These are phyloP conservation scores for Durio zibethinus DNA, from an alignment of 345 rosid genomes.

Conservation along the genomic window DNA sequence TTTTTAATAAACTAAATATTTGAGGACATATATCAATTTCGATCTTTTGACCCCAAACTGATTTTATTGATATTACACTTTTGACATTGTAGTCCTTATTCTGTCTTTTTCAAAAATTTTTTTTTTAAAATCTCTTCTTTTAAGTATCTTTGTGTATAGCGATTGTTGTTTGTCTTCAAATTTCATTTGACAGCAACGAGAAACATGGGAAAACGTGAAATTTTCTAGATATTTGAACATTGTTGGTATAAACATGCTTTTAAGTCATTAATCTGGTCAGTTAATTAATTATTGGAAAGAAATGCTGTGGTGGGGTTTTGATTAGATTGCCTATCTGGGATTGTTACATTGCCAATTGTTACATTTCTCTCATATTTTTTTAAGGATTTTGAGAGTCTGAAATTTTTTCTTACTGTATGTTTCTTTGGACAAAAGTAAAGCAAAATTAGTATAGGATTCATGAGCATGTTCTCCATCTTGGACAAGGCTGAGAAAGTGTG, in stretches of 20 bases:
- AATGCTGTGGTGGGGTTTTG: not conserved
- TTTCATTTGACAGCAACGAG: too few species aligned
- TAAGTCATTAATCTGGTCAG: not conserved
- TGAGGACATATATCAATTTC: too few species aligned
- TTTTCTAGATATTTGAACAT: not conserved
- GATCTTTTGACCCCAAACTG: too few species aligned
- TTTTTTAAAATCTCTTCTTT: not conserved
- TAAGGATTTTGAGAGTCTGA: too few species aligned
- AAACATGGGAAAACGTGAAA: not conserved
- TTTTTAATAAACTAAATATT: too few species aligned
- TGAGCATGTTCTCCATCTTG: slow-evolving; percentile 63
- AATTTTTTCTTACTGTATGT: not conserved
- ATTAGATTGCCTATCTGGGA: not conserved
- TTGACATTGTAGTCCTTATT: not conserved
- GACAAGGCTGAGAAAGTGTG: slow-evolving; percentile 73
- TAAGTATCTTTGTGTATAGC: not conserved
- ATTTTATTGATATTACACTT: not conserved
- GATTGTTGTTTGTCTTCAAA: not conserved
- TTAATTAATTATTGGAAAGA: too few species aligned
- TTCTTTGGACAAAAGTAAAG: slow-evolving; percentile 44
- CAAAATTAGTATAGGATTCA: slow-evolving; percentile 59
- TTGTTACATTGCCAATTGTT: not conserved
- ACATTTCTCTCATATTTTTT: too few species aligned
- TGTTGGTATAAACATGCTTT: not conserved
- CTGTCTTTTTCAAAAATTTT: not conserved